Conservation (phyloP, 2,329 filamentous ascomycete species). For the Penicillium sp. region DNA sequence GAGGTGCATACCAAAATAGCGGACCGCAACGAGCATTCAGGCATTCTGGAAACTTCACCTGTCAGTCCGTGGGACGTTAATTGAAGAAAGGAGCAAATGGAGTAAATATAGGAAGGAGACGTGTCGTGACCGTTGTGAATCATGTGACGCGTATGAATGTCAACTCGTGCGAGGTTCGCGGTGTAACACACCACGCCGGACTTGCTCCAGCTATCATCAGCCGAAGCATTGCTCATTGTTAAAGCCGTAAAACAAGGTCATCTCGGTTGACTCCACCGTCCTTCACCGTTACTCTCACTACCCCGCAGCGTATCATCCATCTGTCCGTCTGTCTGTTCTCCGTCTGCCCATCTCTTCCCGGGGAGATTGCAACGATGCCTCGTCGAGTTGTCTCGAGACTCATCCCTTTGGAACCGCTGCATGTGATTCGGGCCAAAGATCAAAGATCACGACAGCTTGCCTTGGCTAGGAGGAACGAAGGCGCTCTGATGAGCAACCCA, state of each 20-base stretch:
- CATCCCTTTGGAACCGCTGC: conserved; percentile 6
- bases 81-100: not conserved
- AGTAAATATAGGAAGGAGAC: not conserved
- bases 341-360: not conserved
- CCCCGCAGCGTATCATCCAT: not conserved
- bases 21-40: not conserved
- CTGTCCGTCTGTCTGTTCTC: not conserved
- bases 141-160: conserved; percentile 11
- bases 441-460: not conserved
- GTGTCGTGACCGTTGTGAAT: not conserved
- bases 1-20: not conserved
- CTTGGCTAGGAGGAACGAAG: not conserved
- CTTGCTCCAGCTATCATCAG: not conserved
- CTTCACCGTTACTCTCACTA: not conserved
- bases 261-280: not conserved
- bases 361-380: not conserved
- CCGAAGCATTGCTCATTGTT: not conserved
- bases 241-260: too few relatives aligned
- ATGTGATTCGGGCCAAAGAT: conserved; percentile 8
- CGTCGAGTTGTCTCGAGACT: conserved; percentile 3
- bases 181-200: not conserved
- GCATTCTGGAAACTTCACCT: not conserved
- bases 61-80: not conserved
- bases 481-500: not conserved
- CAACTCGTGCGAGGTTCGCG: not conserved